A percentile compares a stretch with the other conserved stretches of the same genome.
These are phyloP conservation scores for Candida piceae DNA, from an alignment of 805 yeast genomes.

Conservation along the genomic window DNA sequence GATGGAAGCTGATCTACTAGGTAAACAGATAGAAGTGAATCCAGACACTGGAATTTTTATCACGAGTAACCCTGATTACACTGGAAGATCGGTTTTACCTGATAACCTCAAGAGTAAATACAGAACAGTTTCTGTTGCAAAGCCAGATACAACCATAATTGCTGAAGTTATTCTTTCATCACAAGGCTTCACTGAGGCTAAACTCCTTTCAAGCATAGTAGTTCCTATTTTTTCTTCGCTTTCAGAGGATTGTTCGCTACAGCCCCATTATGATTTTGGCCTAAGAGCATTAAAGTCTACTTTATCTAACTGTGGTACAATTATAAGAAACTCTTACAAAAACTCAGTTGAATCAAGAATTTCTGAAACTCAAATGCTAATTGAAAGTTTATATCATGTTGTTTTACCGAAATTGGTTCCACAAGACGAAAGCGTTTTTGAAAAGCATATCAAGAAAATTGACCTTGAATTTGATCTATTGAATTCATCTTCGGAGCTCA, in stretches of 20 bases:
- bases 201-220: conserved; percentile 38
- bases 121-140: conserved; percentile 65
- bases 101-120: conserved; percentile 80
- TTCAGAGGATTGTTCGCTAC: conserved; percentile 38
- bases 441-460: conserved; percentile 22
- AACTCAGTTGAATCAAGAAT: too few relatives aligned
- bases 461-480: conserved; percentile 8
- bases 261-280: conserved; percentile 87
- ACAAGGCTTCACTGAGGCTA: conserved; percentile 58
- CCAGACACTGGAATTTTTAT: conserved; percentile 68
- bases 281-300: conserved; percentile 73
- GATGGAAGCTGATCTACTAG: conserved; percentile 37
- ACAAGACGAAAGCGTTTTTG: conserved; percentile 44
- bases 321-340: conserved; percentile 16
- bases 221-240: conserved; percentile 52
- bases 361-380: conserved; percentile 33
- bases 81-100: conserved; percentile 78
- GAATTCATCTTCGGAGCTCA: conserved; percentile 21
- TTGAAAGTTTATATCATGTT: conserved; percentile 53
- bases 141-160: conserved; percentile 66
- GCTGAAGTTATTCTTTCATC: conserved; percentile 68
- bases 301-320: conserved; percentile 51
- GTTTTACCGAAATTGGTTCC: conserved; percentile 62
- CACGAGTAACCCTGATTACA: conserved; percentile 87
- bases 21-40: conserved; percentile 35